phyloP scores from a whole-genome alignment of 75 land plant species.

The Pinus albicaulis region DNA sequence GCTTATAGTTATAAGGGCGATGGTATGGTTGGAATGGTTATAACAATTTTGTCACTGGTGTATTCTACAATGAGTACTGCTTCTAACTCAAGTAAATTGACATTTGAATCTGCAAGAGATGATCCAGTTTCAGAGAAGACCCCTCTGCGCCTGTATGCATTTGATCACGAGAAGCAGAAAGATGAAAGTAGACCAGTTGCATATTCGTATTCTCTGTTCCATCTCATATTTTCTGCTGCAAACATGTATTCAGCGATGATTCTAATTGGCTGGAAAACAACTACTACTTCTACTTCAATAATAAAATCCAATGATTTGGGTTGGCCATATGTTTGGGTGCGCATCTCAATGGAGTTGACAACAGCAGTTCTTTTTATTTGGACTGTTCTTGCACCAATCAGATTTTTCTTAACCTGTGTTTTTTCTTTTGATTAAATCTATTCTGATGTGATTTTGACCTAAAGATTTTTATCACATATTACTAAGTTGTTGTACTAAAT shows the following conservation, averaged over 20 bases:
- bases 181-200: slow-evolving; percentile 74
- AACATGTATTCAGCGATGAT: slow-evolving; percentile 99
- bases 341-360: slow-evolving; percentile 90
- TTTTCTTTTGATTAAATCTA: too few relatives aligned
- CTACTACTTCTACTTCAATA: slow-evolving; percentile 32
- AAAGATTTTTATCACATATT: too few relatives aligned
- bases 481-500: too few relatives aligned
- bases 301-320: slow-evolving; percentile 85
- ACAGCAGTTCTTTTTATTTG: slow-evolving; percentile 87
- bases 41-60: slow-evolving; percentile 88
- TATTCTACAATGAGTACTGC: slow-evolving; percentile 97
- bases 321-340: slow-evolving; percentile 99
- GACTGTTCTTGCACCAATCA: slow-evolving; percentile 84
- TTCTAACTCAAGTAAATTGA: slow-evolving; percentile 21
- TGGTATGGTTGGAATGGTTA: slow-evolving; percentile 87
- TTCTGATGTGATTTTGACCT: too few relatives aligned
- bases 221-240: slow-evolving; percentile 92
- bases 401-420: slow-evolving; percentile 55
- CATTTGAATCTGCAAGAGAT: too few relatives aligned
- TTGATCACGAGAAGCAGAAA: too few relatives aligned
- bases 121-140: background rate
- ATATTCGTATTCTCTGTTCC: slow-evolving; percentile 93
- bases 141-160: too few relatives aligned
- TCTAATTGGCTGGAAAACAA: slow-evolving; percentile 88
- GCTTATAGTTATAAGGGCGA: slow-evolving; percentile 66